phyloP scores from a whole-genome alignment of 2,329 filamentous ascomycete species.

The Curvularia spicifera region DNA sequence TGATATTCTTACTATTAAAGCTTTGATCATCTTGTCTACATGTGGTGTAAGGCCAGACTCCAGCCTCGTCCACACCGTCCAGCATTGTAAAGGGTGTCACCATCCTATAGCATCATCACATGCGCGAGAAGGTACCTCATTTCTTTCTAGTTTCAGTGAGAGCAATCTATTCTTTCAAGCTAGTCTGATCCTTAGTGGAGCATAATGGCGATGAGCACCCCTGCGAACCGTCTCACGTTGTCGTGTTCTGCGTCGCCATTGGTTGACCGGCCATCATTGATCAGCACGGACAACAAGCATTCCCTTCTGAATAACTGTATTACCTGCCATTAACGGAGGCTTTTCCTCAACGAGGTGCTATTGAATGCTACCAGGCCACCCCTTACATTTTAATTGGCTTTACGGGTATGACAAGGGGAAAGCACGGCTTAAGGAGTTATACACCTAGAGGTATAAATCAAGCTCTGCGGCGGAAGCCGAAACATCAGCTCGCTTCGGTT shows the following conservation, averaged over 20 bases:
- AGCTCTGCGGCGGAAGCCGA: neutral
- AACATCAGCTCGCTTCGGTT: neutral
- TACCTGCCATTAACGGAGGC: neutral
- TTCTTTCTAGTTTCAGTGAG: neutral
- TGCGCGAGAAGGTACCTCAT: neutral
- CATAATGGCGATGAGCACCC: constrained; percentile 1
- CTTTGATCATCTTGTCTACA: too few relatives aligned
- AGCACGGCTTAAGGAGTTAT: neutral
- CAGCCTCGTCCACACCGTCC: neutral
- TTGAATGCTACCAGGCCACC: neutral
- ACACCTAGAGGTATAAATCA: constrained; percentile 4
- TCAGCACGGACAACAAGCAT: constrained; percentile 19
- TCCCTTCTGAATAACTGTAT: neutral
- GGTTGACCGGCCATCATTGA: constrained; percentile 8
- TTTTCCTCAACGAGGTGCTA: constrained; percentile 1
- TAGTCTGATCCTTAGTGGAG: neutral
- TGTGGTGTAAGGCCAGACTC: neutral
- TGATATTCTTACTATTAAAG: too few relatives aligned
- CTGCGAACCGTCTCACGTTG: constrained; percentile 31
- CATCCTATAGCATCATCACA: neutral
- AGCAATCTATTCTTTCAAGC: neutral
- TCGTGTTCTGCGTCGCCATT: constrained; percentile 17
- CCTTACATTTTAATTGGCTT: neutral
- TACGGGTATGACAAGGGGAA: neutral
- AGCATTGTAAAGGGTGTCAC: neutral